Percentiles rank a stretch among this genome's conserved stretches.
Conservation (phyloP, 2,329 filamentous ascomycete species). For the Talaromyces atroroseus region DNA sequence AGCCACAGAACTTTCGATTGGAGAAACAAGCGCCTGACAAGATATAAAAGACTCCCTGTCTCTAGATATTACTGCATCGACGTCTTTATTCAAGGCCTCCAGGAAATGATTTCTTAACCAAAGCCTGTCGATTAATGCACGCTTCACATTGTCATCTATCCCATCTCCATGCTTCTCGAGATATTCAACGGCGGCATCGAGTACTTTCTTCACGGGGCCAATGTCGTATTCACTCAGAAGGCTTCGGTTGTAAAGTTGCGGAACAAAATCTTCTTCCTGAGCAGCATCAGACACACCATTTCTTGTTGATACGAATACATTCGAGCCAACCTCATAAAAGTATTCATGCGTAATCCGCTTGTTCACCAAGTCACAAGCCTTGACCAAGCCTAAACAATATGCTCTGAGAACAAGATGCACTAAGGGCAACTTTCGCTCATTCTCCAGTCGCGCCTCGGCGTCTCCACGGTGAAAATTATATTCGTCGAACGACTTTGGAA, state of each 20-base stretch:
- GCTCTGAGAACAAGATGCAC: conserved; percentile 64
- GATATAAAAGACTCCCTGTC: conserved; percentile 25
- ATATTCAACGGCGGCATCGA: conserved; percentile 52
- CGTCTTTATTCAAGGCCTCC: conserved; percentile 35
- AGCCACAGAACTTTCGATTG: conserved; percentile 55
- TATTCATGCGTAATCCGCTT: conserved; percentile 73
- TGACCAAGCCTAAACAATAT: conserved; percentile 80
- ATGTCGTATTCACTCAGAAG: conserved; percentile 62
- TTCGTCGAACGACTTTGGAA: conserved; percentile 58
- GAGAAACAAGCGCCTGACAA: conserved; percentile 43
- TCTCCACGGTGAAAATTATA: conserved; percentile 51
- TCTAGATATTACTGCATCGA: conserved; percentile 26
- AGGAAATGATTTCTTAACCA: conserved; percentile 55
- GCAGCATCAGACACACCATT: conserved; percentile 15
- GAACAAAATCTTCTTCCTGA: conserved; percentile 93
- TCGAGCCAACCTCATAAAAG: conserved; percentile 69
- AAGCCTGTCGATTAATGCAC: conserved; percentile 61
- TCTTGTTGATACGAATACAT: background rate
- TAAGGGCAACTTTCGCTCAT: conserved; percentile 39
- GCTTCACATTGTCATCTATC: conserved; percentile 33
- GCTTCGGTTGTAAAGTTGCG: conserved; percentile 78
- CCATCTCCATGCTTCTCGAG: conserved; percentile 35
- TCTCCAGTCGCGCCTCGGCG: conserved; percentile 6
- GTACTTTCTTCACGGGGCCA: conserved; percentile 49
- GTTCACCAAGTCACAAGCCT: conserved; percentile 75